These are phyloP conservation scores for Beauveria rudraprayagi DNA, from an alignment of 2,329 filamentous ascomycete species.

Conservation along the genomic window DNA sequence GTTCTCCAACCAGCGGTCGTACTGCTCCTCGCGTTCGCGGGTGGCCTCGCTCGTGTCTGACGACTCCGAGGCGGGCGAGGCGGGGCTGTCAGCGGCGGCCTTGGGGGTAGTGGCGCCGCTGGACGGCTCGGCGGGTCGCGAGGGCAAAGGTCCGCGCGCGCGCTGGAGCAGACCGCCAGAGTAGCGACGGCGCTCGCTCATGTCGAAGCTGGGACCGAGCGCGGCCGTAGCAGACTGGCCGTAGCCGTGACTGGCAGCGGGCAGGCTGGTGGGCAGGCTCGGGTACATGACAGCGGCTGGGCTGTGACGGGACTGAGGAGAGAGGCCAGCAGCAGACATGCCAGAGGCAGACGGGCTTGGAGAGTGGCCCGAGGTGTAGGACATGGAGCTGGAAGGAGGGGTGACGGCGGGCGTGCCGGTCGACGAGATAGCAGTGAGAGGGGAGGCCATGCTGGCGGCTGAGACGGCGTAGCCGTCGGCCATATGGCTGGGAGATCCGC, in stretches of 20 bases:
- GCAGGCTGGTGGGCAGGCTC: slow-evolving; percentile 47
- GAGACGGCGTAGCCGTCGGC: slow-evolving; percentile 32
- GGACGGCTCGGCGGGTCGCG: slow-evolving; percentile 23
- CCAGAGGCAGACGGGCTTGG: slow-evolving; percentile 63
- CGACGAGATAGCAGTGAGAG: slow-evolving; percentile 49
- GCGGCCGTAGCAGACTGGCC: slow-evolving; percentile 62
- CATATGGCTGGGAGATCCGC: slow-evolving; percentile 25
- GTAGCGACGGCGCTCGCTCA: slow-evolving; percentile 55
- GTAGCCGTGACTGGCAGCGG: slow-evolving; percentile 61
- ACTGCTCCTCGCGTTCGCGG: slow-evolving; percentile 52
- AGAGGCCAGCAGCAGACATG: slow-evolving; percentile 42
- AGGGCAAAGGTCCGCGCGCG: slow-evolving; percentile 36
- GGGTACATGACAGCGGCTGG: slow-evolving; percentile 63
- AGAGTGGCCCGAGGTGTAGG: slow-evolving; percentile 71
- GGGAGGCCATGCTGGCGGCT: slow-evolving; percentile 52
- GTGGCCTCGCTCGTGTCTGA: slow-evolving; percentile 43
- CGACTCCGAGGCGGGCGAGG: slow-evolving; percentile 46
- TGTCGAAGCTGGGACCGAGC: slow-evolving; percentile 59
- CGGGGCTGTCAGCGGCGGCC: slow-evolving; percentile 34
- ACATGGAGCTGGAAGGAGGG: slow-evolving; percentile 66
- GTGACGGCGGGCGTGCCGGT: slow-evolving; percentile 69
- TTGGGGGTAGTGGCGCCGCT: slow-evolving; percentile 37
- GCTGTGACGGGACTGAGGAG: slow-evolving; percentile 55
- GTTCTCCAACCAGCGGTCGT: slow-evolving; percentile 59
- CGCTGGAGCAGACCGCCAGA: slow-evolving; percentile 60